Evolutionary conservation across 192 early-diverging fungal species (phyloP), one percentile per base, ranked within the genome.

Genomic region (Coemansia erecta): DNA sequence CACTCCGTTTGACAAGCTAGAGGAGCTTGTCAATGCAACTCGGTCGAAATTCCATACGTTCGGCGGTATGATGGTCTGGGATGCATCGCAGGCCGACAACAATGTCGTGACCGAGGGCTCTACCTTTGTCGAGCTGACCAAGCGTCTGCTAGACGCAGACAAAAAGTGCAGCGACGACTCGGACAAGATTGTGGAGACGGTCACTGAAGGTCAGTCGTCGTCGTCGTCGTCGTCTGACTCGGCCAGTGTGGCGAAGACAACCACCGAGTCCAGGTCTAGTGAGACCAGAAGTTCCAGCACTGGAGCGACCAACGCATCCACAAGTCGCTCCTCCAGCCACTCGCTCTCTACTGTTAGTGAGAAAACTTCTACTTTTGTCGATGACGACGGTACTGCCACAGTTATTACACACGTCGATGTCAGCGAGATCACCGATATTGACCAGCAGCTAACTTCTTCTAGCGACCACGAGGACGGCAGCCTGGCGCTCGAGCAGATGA

Each of bases 41-140:
- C 60, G 83, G 1, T 77, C 58, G 39, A 80, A 59, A 26, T 87
- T 86, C 40, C 63, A 55, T 35, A 75, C 82, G 17, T 87, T 88
- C 65, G 87, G 87, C 53, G 89, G 89, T 22, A 83, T 88, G 44
- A 85, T 86, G 85, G 76, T 87, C 53, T 91, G 89, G 88, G 89
- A 91, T 65, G 82, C 83, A 0, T 88, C 86, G 22, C 86, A 88
- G 60, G 69, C 85, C 1, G 84, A 83, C 47, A 62, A 35, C 11
- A 87, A 87, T 53, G 46, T 66, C 0, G 53, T 68, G 17, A 11
- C 49, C 0, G 42, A 60, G 4, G 66, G 64, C 12, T 18, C 41
- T 11, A 52, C 66, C 1, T 70, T 66, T 65, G 68, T 62, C 4
- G 56, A 60, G 14, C 35, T 68, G 46, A 52, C 54, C n/a, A 53